These are phyloP conservation scores for Balamuthia mandrillaris DNA, from an alignment of 208 protist genomes.

Conservation along the genomic window DNA sequence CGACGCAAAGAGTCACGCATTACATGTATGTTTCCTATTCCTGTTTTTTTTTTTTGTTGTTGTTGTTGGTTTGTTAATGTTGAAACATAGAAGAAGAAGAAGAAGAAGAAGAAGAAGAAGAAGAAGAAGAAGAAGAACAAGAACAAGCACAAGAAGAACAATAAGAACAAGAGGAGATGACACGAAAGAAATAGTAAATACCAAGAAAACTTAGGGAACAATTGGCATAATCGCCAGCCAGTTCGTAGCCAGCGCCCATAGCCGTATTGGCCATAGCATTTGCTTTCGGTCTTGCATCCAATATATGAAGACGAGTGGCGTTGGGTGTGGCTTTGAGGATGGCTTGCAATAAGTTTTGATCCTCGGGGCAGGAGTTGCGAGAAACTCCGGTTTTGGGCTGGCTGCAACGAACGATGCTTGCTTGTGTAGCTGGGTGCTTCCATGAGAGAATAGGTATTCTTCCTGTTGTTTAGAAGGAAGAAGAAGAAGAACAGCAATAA, in stretches of 20 bases:
- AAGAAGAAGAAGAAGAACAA: no score
- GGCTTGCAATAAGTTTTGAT: slow-evolving; percentile 20
- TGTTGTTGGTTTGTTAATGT: no score
- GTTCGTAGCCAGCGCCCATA: slow-evolving; percentile 31
- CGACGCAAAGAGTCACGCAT: slow-evolving; percentile 59
- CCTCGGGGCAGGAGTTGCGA: neutral
- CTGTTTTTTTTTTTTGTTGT: no score
- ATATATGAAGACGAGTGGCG: neutral
- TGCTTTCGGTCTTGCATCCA: slow-evolving; percentile 10
- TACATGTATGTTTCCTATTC: slow-evolving; percentile 82
- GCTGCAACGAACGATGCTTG: slow-evolving; percentile 28
- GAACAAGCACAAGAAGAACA: no score
- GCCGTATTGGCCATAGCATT: slow-evolving; percentile 30
- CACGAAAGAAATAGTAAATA: no score
- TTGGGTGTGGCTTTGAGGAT: neutral
- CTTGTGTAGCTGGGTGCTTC: neutral
- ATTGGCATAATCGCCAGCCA: slow-evolving; percentile 56
- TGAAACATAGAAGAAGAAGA: no score
- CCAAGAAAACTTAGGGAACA: slow-evolving; percentile 75
- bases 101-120: no score
- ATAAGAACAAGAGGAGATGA: no score
- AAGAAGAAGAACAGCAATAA: neutral
- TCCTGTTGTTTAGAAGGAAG: neutral
- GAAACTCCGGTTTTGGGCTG: slow-evolving; percentile 8
- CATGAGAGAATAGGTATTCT: slow-evolving; percentile 23